Conservation (phyloP, 139 green algal species). For the Dunaliella sp. region DNA sequence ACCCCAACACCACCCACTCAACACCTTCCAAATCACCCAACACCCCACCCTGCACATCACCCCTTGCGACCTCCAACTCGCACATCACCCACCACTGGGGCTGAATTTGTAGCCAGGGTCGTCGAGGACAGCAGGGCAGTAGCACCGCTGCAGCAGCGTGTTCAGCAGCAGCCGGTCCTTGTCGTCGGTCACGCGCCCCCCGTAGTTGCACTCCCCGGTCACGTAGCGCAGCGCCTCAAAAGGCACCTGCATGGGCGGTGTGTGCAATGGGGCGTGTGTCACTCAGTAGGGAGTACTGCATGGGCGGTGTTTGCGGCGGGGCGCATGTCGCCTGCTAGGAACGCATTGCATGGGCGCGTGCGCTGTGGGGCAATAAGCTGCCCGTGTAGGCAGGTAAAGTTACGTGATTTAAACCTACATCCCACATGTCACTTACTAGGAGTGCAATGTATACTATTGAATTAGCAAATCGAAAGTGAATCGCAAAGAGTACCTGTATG, state of each 20-base stretch:
- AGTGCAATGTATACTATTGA: too few species aligned
- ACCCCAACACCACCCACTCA: not conserved
- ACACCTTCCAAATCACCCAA: not conserved
- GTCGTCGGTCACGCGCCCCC: conserved; percentile 73
- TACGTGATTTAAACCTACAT: too few species aligned
- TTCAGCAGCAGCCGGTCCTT: conserved; percentile 72
- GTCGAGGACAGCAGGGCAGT: not conserved
- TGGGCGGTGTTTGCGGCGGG: too few species aligned
- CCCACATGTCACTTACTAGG: too few species aligned
- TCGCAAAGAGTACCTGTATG: too few species aligned
- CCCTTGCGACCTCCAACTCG: not conserved
- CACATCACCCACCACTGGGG: conserved; percentile 49
- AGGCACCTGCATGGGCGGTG: conserved; percentile 32
- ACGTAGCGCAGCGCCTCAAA: conserved; percentile 69
- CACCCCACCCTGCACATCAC: not conserved
- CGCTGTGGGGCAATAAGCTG: too few species aligned
- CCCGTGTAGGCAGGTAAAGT: too few species aligned
- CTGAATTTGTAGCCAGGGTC: conserved; percentile 48
- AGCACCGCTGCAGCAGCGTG: conserved; percentile 53
- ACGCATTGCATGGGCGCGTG: too few species aligned
- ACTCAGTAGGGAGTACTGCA: too few species aligned
- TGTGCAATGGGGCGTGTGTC: too few species aligned
- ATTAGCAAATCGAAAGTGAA: too few species aligned
- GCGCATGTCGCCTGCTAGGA: too few species aligned
- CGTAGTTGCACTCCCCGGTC: conserved; percentile 74